These are phyloP conservation scores for Metschnikowia noctiluminum DNA, from an alignment of 805 yeast species.

Conservation along the genomic window DNA sequence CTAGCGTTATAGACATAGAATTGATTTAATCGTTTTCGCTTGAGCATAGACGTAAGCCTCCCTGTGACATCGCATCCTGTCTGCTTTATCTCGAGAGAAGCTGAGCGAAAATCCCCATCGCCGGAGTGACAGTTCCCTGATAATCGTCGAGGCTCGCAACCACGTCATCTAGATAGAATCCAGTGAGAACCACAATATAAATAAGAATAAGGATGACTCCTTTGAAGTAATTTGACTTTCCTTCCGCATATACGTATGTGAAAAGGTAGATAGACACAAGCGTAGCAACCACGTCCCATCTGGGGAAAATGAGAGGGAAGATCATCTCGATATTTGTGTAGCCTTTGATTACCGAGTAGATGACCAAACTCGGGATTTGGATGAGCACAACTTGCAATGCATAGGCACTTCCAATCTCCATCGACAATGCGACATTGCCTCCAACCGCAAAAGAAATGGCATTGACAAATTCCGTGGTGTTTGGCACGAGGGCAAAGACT, in stretches of 20 bases:
- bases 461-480: constrained; percentile 93
- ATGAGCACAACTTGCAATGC: constrained; percentile 92
- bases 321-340: constrained; percentile 42
- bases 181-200: constrained; percentile 70
- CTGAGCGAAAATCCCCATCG: constrained; percentile 3
- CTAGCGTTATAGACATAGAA: neutral
- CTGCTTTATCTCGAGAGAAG: neutral
- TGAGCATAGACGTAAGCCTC: too few species aligned
- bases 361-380: constrained; percentile 87
- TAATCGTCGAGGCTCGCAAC: constrained; percentile 24
- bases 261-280: constrained; percentile 83
- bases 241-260: constrained; percentile 94
- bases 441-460: constrained; percentile 95
- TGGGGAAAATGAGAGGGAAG: constrained; percentile 85
- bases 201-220: constrained; percentile 83
- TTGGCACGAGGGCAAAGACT: constrained; percentile 93
- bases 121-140: neutral
- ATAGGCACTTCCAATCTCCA: constrained; percentile 98
- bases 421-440: constrained; percentile 92
- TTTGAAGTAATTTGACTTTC: constrained; percentile 93
- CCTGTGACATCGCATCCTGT: too few species aligned
- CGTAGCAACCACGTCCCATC: constrained; percentile 91
- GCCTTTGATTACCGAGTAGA: constrained; percentile 58
- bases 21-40: neutral
- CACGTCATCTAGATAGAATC: constrained; percentile 65